phyloP scores from a whole-genome alignment of 306 rosid genomes.

The Dalbergia cultrata region DNA sequence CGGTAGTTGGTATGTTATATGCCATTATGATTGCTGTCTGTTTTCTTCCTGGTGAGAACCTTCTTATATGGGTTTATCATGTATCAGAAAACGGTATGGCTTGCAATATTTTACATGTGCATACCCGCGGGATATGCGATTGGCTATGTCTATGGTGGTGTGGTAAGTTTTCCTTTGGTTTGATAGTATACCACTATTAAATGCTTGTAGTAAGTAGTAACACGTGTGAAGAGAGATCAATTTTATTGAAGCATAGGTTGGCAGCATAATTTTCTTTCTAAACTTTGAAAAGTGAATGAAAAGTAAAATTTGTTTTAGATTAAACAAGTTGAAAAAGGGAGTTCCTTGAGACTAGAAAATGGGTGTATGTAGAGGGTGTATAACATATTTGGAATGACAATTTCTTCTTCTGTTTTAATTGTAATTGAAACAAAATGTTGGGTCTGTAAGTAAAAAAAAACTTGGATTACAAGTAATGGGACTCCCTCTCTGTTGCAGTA shows the following conservation, averaged over 20 bases:
- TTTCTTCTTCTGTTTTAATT: slow-evolving; percentile 24
- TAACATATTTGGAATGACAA: background rate
- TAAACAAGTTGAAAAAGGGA: slow-evolving; percentile 7
- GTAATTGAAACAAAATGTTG: slow-evolving; percentile 27
- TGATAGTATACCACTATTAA: slow-evolving; percentile 1
- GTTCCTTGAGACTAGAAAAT: slow-evolving; percentile 25
- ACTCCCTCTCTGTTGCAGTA: background rate
- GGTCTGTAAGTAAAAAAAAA: slow-evolving; percentile 21
- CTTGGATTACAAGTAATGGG: slow-evolving; percentile 3
- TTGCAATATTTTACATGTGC: slow-evolving; percentile 86
- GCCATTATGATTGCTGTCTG: slow-evolving; percentile 12
- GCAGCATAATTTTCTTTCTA: slow-evolving; percentile 15
- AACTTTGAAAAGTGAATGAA: slow-evolving; percentile 28
- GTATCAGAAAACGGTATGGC: slow-evolving; percentile 87
- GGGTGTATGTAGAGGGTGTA: slow-evolving; percentile 10
- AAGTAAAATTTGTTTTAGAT: slow-evolving; percentile 24
- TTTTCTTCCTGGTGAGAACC: slow-evolving; percentile 27
- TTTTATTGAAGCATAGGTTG: slow-evolving; percentile 8
- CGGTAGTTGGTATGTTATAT: slow-evolving; percentile 29
- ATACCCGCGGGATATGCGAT: slow-evolving; percentile 89
- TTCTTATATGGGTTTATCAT: slow-evolving; percentile 39
- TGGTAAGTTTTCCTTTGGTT: slow-evolving; percentile 67
- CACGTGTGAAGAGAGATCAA: background rate
- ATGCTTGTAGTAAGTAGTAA: slow-evolving; percentile 1
- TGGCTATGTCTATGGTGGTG: slow-evolving; percentile 90